Conservation (phyloP, 2,329 filamentous ascomycete species). For the Hymenotorrendiella dingleyae region DNA sequence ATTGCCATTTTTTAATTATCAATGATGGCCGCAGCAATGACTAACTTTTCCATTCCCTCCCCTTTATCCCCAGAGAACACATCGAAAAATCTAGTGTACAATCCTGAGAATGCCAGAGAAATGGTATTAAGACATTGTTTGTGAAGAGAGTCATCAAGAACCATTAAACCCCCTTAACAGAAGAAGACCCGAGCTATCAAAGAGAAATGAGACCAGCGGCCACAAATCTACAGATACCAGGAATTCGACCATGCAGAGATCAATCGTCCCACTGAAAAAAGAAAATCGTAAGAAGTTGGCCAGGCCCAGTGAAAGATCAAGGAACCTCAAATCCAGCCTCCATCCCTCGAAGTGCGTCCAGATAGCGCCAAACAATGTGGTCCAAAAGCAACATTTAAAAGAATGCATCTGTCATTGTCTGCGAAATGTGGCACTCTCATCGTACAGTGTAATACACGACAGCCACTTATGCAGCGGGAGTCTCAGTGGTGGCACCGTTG, state of each 20-base stretch:
- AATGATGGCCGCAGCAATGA: conserved; percentile 23
- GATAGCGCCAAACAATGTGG: conserved; percentile 18
- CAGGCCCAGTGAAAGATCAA: conserved; percentile 17
- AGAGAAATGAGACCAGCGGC: conserved; percentile 18
- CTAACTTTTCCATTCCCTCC: conserved; percentile 31
- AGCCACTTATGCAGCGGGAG: conserved; percentile 30
- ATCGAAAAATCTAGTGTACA: conserved; percentile 34
- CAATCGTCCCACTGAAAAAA: conserved; percentile 25
- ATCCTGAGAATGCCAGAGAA: conserved; percentile 32
- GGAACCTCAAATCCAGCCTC: conserved; percentile 16
- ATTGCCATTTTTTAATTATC: conserved; percentile 15
- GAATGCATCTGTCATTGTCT: conserved; percentile 23
- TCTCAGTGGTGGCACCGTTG: conserved; percentile 42
- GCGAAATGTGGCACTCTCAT: conserved; percentile 22
- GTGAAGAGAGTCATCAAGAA: conserved; percentile 30
- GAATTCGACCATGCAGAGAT: conserved; percentile 18
- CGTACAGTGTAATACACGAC: conserved; percentile 26
- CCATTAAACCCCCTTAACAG: conserved; percentile 25
- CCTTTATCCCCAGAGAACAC: conserved; percentile 29
- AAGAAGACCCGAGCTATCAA: conserved; percentile 24
- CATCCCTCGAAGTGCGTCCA: conserved; percentile 15
- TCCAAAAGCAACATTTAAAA: conserved; percentile 25
- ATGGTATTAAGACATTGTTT: conserved; percentile 34
- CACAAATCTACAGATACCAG: conserved; percentile 22
- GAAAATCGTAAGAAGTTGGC: conserved; percentile 28